Conservation (phyloP, 176 grass and related monocot species). For the Phoenix roebelenii region DNA sequence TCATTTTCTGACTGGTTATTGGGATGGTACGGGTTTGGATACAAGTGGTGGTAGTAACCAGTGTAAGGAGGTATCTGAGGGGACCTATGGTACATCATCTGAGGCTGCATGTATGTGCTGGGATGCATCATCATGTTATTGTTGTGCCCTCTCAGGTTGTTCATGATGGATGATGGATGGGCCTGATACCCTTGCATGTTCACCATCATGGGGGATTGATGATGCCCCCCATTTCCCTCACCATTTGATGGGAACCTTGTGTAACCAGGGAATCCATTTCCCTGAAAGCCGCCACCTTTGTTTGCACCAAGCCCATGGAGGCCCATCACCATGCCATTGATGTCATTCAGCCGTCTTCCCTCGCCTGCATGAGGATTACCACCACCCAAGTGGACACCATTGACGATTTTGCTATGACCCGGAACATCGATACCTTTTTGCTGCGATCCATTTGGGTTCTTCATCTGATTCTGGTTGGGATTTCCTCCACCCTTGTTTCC, state of each 20-base stretch:
- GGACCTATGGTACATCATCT: conserved; percentile 94
- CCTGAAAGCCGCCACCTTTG: not conserved
- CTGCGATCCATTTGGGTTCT: conserved; percentile 26
- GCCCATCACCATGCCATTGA: conserved; percentile 60
- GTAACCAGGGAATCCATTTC: conserved; percentile 24
- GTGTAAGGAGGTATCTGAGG: conserved; percentile 90
- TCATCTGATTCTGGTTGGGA: conserved; percentile 30
- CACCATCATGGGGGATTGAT: conserved; percentile 51
- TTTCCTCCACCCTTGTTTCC: conserved; percentile 10
- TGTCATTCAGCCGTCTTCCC: conserved; percentile 35
- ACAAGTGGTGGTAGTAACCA: conserved; percentile 48
- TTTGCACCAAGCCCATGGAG: conserved; percentile 23
- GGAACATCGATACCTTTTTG: conserved; percentile 39
- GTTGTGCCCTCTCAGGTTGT: conserved; percentile 42
- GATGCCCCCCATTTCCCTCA: conserved; percentile 28
- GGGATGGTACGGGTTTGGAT: conserved; percentile 45
- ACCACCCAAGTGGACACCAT: conserved; percentile 3
- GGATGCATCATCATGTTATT: conserved; percentile 76
- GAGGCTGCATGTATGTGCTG: conserved; percentile 43
- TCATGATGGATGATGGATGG: conserved; percentile 45
- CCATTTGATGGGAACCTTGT: conserved; percentile 34
- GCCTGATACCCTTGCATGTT: conserved; percentile 62
- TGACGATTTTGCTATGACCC: conserved; percentile 43
- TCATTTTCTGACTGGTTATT: conserved; percentile 39
- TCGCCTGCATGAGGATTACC: conserved; percentile 25